Conservation (phyloP, 176 grass and related monocot genomes). For the Guadua angustifolia region DNA sequence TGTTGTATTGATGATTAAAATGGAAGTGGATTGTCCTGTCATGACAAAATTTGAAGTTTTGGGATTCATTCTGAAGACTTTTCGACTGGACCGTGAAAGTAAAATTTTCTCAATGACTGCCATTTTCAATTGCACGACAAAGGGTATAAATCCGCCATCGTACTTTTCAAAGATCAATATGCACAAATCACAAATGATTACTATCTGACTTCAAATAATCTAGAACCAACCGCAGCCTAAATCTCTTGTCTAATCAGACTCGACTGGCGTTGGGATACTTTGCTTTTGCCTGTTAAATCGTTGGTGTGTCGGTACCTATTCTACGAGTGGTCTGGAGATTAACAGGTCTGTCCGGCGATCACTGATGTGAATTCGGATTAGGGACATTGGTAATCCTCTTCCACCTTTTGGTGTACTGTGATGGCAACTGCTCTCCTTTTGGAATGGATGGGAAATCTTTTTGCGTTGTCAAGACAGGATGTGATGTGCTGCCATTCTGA, state of each 20-base stretch:
- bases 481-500: neutral
- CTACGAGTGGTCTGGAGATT: neutral
- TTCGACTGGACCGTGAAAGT: neutral
- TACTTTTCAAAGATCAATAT: neutral
- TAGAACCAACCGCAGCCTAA: no score
- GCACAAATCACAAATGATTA: neutral
- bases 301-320: neutral
- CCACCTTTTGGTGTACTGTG: conserved; percentile 3
- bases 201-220: neutral
- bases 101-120: neutral
- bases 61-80: neutral
- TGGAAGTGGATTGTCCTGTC: neutral
- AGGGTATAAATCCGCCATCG: neutral
- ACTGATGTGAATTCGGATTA: neutral
- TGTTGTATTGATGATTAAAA: neutral
- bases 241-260: neutral
- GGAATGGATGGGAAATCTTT: conserved; percentile 40
- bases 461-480: conserved; percentile 11
- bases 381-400: neutral
- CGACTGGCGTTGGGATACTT: neutral
- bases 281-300: conserved; percentile 16
- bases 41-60: neutral
- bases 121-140: neutral
- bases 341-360: neutral
- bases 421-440: conserved; percentile 34